Evolutionary conservation across 106 monocot species (phyloP).

Genomic region (Acorus gramineus): DNA sequence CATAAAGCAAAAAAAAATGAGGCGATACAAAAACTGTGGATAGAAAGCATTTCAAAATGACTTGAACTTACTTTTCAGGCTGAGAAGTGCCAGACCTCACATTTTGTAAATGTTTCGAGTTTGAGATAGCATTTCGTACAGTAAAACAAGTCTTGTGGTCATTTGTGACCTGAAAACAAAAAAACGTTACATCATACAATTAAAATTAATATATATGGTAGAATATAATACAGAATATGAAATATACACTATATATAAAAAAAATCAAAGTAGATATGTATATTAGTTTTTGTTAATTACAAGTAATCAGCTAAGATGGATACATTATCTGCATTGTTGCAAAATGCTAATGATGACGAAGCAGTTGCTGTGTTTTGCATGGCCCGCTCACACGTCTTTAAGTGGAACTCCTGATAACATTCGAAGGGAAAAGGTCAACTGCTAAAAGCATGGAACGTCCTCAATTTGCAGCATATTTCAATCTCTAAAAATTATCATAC

Average conservation of each 20-base stretch:
- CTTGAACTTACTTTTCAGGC: constrained; percentile 27
- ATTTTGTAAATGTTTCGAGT: constrained; percentile 7
- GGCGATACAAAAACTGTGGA: background rate
- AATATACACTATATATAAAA: background rate
- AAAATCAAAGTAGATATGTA: background rate
- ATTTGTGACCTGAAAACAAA: constrained; percentile 13
- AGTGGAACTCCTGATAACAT: constrained; percentile 44
- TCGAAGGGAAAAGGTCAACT: background rate
- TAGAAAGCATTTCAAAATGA: background rate
- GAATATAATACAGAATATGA: background rate
- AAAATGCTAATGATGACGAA: constrained; percentile 9
- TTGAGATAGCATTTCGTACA: constrained; percentile 6
- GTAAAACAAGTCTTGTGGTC: constrained; percentile 4
- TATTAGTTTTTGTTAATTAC: background rate
- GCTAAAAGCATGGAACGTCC: background rate
- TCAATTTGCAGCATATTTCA: background rate
- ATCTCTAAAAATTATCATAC: background rate
- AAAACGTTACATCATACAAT: constrained; percentile 1
- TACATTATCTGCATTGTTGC: background rate
- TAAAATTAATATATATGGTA: background rate
- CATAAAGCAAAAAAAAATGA: background rate
- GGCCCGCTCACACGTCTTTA: constrained; percentile 48
- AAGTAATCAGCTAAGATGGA: background rate
- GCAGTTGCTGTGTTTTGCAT: constrained; percentile 11
- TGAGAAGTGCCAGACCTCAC: constrained; percentile 9